These are phyloP conservation scores for Sordaria brevicollis DNA, from an alignment of 495 filamentous ascomycete species.

Conservation along the genomic window DNA sequence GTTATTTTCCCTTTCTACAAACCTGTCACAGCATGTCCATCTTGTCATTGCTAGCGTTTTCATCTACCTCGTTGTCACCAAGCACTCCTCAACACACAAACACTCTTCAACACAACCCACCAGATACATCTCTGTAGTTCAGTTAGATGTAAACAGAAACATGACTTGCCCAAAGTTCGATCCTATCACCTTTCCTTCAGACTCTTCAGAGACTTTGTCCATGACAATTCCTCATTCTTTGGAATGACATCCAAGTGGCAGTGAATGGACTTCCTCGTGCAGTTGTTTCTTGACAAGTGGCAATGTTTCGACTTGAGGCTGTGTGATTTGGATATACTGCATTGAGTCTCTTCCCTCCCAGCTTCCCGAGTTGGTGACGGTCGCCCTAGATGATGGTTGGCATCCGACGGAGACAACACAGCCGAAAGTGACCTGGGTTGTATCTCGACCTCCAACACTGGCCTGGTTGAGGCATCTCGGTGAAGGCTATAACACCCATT, in stretches of 20 bases:
- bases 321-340: background rate
- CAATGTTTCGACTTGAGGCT: background rate
- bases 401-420: background rate
- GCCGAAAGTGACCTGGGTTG: background rate
- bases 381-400: background rate
- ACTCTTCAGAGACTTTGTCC: background rate
- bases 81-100: background rate
- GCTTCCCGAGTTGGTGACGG: background rate
- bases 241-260: background rate
- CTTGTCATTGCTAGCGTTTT: background rate
- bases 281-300: background rate
- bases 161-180: background rate
- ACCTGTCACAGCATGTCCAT: too few species aligned
- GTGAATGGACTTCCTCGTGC: background rate
- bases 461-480: background rate
- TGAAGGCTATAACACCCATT: background rate
- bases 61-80: background rate
- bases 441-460: background rate
- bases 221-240: background rate
- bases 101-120: background rate
- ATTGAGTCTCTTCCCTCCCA: background rate
- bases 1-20: too few species aligned
- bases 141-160: background rate
- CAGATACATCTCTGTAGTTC: background rate
- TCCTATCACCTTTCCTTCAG: background rate